A percentile compares a stretch with the other conserved stretches of the same genome.
phyloP scores from a whole-genome alignment of 1,139 yeast genomes.

The Debaryomyces udenii region DNA sequence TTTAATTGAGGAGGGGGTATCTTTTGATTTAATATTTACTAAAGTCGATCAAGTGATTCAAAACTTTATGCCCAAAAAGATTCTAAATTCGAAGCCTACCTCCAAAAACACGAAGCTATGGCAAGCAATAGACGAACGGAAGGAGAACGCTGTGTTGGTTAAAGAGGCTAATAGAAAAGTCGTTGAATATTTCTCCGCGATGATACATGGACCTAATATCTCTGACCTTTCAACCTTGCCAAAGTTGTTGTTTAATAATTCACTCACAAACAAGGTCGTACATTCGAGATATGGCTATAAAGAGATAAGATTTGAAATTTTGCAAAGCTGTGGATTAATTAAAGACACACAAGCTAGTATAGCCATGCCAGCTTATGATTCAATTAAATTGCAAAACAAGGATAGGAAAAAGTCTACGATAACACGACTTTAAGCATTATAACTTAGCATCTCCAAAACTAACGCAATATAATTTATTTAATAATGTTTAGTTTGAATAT shows the following conservation, averaged over 20 bases:
- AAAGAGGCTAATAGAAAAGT: slow-evolving; percentile 28
- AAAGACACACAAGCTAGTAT: background rate
- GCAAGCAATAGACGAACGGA: slow-evolving; percentile 1
- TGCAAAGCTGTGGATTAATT: slow-evolving; percentile 35
- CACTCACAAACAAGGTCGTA: slow-evolving; percentile 26
- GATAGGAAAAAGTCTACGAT: slow-evolving; percentile 2
- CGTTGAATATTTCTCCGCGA: slow-evolving; percentile 23
- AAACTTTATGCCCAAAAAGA: slow-evolving; percentile 21
- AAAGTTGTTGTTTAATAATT: slow-evolving; percentile 38
- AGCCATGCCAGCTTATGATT: background rate
- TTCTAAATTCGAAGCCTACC: background rate
- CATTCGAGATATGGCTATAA: slow-evolving; percentile 35
- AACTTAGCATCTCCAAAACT: background rate
- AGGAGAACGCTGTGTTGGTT: slow-evolving; percentile 14
- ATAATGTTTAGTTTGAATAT: background rate
- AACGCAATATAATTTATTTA: slow-evolving; percentile 6
- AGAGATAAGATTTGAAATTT: slow-evolving; percentile 37
- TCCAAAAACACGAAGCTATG: background rate
- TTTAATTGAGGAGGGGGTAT: slow-evolving; percentile 56
- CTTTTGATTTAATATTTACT: slow-evolving; percentile 76
- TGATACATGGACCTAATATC: slow-evolving; percentile 28
- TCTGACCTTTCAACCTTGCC: slow-evolving; percentile 32
- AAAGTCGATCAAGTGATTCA: slow-evolving; percentile 62
- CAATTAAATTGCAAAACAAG: background rate
- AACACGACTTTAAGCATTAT: no score